These are phyloP conservation scores for Xylaria castorea DNA, from an alignment of 495 filamentous ascomycete species.

Conservation along the genomic window DNA sequence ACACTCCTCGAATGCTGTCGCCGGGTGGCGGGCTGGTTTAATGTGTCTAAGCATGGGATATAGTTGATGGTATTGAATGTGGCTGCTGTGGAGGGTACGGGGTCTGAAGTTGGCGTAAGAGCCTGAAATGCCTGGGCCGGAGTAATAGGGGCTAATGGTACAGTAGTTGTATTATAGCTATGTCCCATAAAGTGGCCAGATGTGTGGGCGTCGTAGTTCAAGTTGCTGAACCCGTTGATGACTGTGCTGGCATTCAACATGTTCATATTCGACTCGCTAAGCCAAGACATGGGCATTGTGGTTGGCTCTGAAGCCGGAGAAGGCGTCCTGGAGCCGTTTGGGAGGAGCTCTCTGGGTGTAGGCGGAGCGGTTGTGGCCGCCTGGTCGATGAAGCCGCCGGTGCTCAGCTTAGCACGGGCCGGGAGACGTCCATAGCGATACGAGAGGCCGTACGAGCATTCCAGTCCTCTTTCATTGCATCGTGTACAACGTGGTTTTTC, in stretches of 20 bases:
- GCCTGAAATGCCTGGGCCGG: conserved; percentile 10
- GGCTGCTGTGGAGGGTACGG: conserved; percentile 15
- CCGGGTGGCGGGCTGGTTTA: conserved; percentile 13
- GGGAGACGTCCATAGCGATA: conserved; percentile 32
- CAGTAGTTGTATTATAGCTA: conserved; percentile 7
- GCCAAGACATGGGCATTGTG: conserved; percentile 24
- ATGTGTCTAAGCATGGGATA: conserved; percentile 21
- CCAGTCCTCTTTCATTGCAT: conserved; percentile 27
- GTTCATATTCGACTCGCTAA: conserved; percentile 25
- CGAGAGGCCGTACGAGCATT: conserved; percentile 30
- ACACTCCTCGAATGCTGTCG: conserved; percentile 28
- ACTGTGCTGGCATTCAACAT: conserved; percentile 18
- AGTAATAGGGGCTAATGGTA: conserved; percentile 19
- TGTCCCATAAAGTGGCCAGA: conserved; percentile 15
- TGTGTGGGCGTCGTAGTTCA: conserved; percentile 22
- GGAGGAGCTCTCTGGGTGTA: conserved; percentile 28
- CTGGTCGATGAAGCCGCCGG: conserved; percentile 23
- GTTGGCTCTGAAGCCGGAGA: conserved; percentile 27
- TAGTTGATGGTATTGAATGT: conserved; percentile 25
- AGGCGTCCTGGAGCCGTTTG: conserved; percentile 24
- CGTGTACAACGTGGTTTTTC: conserved; percentile 30
- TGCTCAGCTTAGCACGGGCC: conserved; percentile 25
- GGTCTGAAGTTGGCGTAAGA: conserved; percentile 24
- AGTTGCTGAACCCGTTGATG: conserved; percentile 16
- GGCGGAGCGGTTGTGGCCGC: conserved; percentile 13